phyloP scores from a whole-genome alignment of 495 filamentous ascomycete genomes.

The Talaromyces liani region DNA sequence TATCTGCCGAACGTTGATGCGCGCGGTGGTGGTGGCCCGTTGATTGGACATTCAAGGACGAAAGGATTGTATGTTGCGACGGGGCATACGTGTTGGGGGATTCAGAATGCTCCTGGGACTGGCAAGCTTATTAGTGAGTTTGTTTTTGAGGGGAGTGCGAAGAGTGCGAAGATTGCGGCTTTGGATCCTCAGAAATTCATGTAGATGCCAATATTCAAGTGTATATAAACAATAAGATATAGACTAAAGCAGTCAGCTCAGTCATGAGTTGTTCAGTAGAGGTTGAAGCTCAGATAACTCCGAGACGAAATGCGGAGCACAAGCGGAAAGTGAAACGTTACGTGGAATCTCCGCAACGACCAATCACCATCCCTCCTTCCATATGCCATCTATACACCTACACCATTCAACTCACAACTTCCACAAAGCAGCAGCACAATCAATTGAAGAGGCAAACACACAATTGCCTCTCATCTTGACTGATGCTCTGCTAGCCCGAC shows the following conservation, averaged over 20 bases:
- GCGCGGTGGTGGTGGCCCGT: conserved; percentile 56
- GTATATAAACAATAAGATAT: not conserved
- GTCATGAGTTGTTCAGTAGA: not conserved
- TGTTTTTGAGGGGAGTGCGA: conserved; percentile 71
- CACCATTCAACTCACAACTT: not conserved
- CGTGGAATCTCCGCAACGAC: conserved; percentile 8
- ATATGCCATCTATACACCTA: not conserved
- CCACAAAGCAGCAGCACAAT: not conserved
- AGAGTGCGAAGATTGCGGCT: conserved; percentile 62
- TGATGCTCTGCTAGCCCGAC: not conserved
- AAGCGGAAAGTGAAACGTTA: conserved; percentile 2
- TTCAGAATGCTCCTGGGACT: conserved; percentile 91
- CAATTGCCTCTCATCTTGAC: conserved; percentile 5
- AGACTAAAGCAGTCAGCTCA: not conserved
- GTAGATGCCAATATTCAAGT: conserved; percentile 10
- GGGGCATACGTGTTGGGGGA: conserved; percentile 97
- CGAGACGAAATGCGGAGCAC: conserved; percentile 1
- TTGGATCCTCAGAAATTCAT: conserved; percentile 59
- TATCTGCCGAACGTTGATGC: conserved; percentile 75
- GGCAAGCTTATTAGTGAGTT: conserved; percentile 84
- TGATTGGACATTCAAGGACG: conserved; percentile 69
- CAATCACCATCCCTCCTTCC: not conserved
- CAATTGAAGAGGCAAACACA: conserved; percentile 2
- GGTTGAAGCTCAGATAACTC: not conserved
- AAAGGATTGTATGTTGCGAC: conserved; percentile 77